Evolutionary conservation across 1,284 basidiomycete species (phyloP).

Genomic region (Cryptococcus sp.): DNA sequence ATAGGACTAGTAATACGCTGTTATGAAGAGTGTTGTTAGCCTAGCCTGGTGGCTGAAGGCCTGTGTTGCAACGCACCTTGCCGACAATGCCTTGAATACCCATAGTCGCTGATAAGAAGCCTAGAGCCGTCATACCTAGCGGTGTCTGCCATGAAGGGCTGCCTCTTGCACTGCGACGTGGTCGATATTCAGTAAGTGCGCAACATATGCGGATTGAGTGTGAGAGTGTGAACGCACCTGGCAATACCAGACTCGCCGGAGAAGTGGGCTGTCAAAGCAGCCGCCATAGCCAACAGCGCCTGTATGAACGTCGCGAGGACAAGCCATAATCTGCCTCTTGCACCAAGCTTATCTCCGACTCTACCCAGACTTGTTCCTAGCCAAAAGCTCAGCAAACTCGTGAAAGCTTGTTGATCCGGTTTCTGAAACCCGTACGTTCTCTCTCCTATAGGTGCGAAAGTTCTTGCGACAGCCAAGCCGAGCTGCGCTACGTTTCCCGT

Average conservation of each 20-base stretch:
- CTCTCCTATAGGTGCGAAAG: constrained; percentile 60
- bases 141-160: constrained; percentile 69
- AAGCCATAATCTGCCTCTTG: constrained; percentile 74
- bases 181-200: background rate
- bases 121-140: constrained; percentile 67
- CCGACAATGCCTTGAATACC: constrained; percentile 77
- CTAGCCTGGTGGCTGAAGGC: constrained; percentile 2
- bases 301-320: constrained; percentile 69
- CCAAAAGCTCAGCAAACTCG: constrained; percentile 70
- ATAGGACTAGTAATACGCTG: constrained; percentile 69
- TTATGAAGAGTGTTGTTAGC: background rate
- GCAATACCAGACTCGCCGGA: constrained; percentile 59
- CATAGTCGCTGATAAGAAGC: constrained; percentile 73
- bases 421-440: constrained; percentile 65
- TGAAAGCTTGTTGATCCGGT: constrained; percentile 77
- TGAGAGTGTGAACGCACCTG: constrained; percentile 52
- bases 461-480: constrained; percentile 63
- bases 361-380: constrained; percentile 52
- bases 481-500: constrained; percentile 61
- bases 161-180: constrained; percentile 52
- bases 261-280: constrained; percentile 63
- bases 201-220: background rate
- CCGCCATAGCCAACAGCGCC: constrained; percentile 70
- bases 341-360: constrained; percentile 60
- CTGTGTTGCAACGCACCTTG: constrained; percentile 55